Percentiles rank a stretch among this genome's conserved stretches.
Evolutionary conservation across 2,329 filamentous ascomycete species (phyloP).

Genomic region (Myriosclerotinia duriaeana): DNA sequence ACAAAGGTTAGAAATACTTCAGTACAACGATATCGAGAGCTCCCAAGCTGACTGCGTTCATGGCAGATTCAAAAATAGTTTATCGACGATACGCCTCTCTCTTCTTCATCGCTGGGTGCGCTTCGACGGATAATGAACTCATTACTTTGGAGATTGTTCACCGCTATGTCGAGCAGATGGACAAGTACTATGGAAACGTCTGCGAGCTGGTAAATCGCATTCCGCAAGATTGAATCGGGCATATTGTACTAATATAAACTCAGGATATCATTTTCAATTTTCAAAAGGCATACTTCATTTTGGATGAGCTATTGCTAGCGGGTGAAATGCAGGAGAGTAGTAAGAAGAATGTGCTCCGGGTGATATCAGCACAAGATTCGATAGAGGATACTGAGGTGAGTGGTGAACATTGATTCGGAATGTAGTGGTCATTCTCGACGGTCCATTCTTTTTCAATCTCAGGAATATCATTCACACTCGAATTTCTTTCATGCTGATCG

Average conservation of each 20-base stretch:
- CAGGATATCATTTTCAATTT: conserved; percentile 82
- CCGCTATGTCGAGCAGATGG: conserved; percentile 99
- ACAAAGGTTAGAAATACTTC: conserved; percentile 71
- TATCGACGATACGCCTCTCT: conserved; percentile 98
- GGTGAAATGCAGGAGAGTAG: conserved; percentile 98
- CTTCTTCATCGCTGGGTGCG: conserved; percentile 98
- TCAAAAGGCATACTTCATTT: conserved; percentile 98
- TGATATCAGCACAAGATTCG: conserved; percentile 95
- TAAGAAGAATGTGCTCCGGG: conserved; percentile 96
- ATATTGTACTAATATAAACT: background rate
- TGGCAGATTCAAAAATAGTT: conserved; percentile 90
- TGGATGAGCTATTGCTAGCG: conserved; percentile 91
- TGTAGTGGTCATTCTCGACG: background rate
- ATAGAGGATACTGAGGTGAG: conserved; percentile 98
- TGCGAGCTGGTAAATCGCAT: conserved; percentile 67
- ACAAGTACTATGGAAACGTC: conserved; percentile 99
- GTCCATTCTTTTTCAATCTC: conserved; percentile 39
- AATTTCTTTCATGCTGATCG: conserved; percentile 24
- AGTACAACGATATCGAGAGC: background rate
- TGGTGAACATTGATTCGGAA: conserved; percentile 25
- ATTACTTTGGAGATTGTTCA: conserved; percentile 98
- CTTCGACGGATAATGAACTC: conserved; percentile 95
- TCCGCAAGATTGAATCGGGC: background rate
- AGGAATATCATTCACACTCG: conserved; percentile 7
- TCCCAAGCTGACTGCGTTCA: conserved; percentile 30